Evolutionary conservation across 2,329 filamentous ascomycete species (phyloP).

Genomic region (Cladophialophora chaetospira): DNA sequence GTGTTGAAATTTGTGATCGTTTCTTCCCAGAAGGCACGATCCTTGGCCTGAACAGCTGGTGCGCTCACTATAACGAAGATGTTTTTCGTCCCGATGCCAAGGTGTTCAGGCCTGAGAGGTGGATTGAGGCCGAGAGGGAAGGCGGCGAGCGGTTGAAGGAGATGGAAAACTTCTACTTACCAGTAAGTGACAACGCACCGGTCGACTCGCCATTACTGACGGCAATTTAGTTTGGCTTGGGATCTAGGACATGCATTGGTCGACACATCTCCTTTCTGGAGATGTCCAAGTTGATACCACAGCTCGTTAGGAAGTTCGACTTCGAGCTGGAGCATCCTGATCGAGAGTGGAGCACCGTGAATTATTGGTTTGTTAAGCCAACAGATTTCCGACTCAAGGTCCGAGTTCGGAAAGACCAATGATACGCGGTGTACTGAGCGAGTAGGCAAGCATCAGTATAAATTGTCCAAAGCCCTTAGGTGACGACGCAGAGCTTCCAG

Average conservation of each 20-base stretch:
- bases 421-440: not conserved
- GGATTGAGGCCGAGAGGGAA: constrained; percentile 43
- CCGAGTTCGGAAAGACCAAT: constrained; percentile 14
- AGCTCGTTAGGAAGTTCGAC: constrained; percentile 31
- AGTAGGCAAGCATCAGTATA: not conserved
- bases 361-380: constrained; percentile 35
- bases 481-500: not conserved
- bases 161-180: constrained; percentile 45
- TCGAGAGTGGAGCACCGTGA: constrained; percentile 28
- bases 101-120: constrained; percentile 51
- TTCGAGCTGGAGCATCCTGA: constrained; percentile 29
- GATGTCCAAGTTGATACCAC: constrained; percentile 37
- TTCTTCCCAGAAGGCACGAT: constrained; percentile 47
- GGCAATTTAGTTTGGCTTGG: constrained; percentile 41
- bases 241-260: constrained; percentile 45
- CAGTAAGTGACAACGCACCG: constrained; percentile 36
- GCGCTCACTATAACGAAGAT: constrained; percentile 48
- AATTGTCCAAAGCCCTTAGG: not conserved
- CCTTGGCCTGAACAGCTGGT: constrained; percentile 50
- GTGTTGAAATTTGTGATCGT: constrained; percentile 45
- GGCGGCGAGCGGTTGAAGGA: constrained; percentile 37
- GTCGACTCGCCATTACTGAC: constrained; percentile 34
- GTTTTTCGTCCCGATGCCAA: constrained; percentile 50
- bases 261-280: constrained; percentile 36
- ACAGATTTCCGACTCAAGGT: constrained; percentile 43